phyloP scores from a whole-genome alignment of 305 asterid genomes.

The Fraxinus paxiana region DNA sequence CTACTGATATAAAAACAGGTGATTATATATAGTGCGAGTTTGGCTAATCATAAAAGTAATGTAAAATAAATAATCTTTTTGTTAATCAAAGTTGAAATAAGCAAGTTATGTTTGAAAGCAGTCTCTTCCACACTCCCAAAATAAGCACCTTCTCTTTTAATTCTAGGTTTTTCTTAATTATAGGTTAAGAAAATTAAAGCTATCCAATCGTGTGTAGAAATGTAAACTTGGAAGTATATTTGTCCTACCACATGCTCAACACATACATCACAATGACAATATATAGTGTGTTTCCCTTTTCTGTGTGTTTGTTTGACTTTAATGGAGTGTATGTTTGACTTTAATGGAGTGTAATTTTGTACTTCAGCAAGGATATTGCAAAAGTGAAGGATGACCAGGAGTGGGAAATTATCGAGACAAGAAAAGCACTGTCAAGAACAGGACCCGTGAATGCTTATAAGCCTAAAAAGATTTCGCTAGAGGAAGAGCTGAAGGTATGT shows the following conservation, averaged over 20 bases:
- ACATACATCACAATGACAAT: neutral
- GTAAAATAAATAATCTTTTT: neutral
- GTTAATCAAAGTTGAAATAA: neutral
- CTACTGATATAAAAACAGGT: neutral
- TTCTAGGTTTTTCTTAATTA: neutral
- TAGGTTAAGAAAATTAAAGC: neutral
- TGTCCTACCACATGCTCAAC: neutral
- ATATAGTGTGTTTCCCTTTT: neutral
- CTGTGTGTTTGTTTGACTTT: neutral
- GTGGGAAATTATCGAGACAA: constrained; percentile 87
- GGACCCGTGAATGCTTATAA: constrained; percentile 78
- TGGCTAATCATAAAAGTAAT: neutral
- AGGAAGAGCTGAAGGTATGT: constrained; percentile 80
- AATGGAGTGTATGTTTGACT: constrained; percentile 12
- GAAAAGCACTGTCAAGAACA: constrained; percentile 70
- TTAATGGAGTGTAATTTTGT: constrained; percentile 23
- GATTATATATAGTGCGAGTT: neutral
- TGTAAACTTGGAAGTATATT: neutral
- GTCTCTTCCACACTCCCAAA: neutral
- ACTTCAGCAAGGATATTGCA: constrained; percentile 81
- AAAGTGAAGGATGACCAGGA: constrained; percentile 83
- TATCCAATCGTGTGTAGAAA: neutral
- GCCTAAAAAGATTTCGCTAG: constrained; percentile 68
- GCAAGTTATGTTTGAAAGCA: neutral
- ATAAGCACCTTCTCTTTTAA: neutral